Percentiles rank a stretch among this genome's conserved stretches.
These are phyloP conservation scores for Cryphonectria naterciae DNA, from an alignment of 2,329 filamentous ascomycete genomes.

Conservation along the genomic window DNA sequence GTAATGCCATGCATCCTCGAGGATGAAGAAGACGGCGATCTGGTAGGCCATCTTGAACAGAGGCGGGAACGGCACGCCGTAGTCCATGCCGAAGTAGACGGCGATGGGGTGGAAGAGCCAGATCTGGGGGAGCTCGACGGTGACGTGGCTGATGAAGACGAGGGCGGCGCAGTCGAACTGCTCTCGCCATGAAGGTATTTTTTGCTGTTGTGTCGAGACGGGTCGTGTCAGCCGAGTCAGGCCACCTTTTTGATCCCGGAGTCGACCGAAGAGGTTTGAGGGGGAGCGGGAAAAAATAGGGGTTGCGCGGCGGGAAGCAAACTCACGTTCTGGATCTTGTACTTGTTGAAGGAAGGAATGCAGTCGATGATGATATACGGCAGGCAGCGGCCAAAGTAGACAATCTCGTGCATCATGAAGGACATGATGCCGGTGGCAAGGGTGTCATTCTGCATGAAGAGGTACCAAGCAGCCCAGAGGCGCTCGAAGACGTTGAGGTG, in stretches of 20 bases:
- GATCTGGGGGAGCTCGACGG: slow-evolving; percentile 96
- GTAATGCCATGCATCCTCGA: slow-evolving; percentile 99
- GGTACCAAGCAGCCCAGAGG: slow-evolving; percentile 94
- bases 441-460: slow-evolving; percentile 97
- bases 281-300: no score
- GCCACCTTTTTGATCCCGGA: not conserved
- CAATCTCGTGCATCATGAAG: slow-evolving; percentile 88
- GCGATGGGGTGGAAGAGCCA: slow-evolving; percentile 99
- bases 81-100: slow-evolving; percentile 87
- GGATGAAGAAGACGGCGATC: slow-evolving; percentile 89
- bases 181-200: slow-evolving; percentile 89
- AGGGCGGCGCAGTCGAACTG: slow-evolving; percentile 94
- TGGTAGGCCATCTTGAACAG: slow-evolving; percentile 87
- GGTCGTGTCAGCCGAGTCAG: slow-evolving; percentile 32
- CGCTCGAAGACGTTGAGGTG: slow-evolving; percentile 85
- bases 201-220: slow-evolving; percentile 50
- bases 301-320: not conserved
- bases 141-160: slow-evolving; percentile 94
- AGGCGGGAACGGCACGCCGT: slow-evolving; percentile 86
- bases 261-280: no score
- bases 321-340: slow-evolving; percentile 88
- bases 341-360: slow-evolving; percentile 86
- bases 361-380: slow-evolving; percentile 93
- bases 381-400: slow-evolving; percentile 91
- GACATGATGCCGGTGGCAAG: slow-evolving; percentile 97